These are phyloP conservation scores for Clonostachys sp. DNA, from an alignment of 2,329 filamentous ascomycete species.

Conservation along the genomic window DNA sequence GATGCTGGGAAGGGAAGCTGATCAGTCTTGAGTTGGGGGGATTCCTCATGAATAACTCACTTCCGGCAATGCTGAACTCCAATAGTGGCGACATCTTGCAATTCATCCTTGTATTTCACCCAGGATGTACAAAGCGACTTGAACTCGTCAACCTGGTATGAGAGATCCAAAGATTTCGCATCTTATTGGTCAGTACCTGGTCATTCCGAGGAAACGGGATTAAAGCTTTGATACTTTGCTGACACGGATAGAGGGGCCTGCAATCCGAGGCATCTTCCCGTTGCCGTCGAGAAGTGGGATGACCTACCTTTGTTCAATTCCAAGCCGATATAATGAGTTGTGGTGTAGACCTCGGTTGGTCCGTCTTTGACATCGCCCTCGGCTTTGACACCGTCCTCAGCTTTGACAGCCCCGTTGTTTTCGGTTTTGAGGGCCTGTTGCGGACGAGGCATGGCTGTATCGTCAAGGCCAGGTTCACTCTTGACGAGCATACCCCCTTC, in stretches of 20 bases:
- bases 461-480: slow-evolving; percentile 3
- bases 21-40: neutral
- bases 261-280: too few relatives aligned
- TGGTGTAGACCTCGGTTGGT: slow-evolving; percentile 63
- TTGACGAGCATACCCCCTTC: slow-evolving; percentile 2
- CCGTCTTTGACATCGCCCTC: slow-evolving; percentile 19
- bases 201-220: too few relatives aligned
- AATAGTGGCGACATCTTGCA: slow-evolving; percentile 59
- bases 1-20: slow-evolving; percentile 48
- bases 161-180: slow-evolving; percentile 70
- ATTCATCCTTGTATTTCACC: slow-evolving; percentile 68
- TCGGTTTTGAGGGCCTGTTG: slow-evolving; percentile 23
- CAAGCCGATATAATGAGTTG: slow-evolving; percentile 91
- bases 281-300: neutral
- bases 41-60: slow-evolving; percentile 46
- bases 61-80: slow-evolving; percentile 81
- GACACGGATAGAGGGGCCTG: too few relatives aligned
- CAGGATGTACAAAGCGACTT: slow-evolving; percentile 75
- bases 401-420: slow-evolving; percentile 21
- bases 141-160: slow-evolving; percentile 80
- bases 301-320: slow-evolving; percentile 69
- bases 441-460: neutral
- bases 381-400: slow-evolving; percentile 11
- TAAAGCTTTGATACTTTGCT: neutral
- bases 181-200: slow-evolving; percentile 37